phyloP scores from a whole-genome alignment of 192 early-diverging fungal genomes.

The Coemansia sp. region DNA sequence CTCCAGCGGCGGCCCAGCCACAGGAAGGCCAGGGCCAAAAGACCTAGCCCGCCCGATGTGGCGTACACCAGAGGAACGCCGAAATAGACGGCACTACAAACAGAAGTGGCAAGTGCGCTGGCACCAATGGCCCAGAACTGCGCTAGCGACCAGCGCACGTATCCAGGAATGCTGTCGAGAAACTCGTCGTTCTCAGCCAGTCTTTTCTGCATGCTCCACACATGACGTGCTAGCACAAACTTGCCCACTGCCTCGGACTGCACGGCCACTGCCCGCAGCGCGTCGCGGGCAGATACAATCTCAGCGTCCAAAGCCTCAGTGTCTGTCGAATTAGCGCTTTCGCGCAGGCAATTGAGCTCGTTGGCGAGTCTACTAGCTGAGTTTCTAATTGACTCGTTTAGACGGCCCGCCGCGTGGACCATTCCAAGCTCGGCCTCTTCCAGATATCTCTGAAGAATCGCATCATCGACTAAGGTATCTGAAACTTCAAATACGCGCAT shows the following conservation, averaged over 20 bases:
- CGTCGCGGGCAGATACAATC: constrained; percentile 5
- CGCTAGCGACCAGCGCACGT: constrained; percentile 32
- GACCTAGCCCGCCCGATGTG: constrained; percentile 8
- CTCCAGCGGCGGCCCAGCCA: constrained; percentile 39
- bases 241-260: constrained; percentile 22
- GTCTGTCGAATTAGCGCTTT: neutral
- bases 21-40: constrained; percentile 16
- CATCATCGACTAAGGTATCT: constrained; percentile 24
- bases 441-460: constrained; percentile 29
- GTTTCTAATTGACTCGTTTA: constrained; percentile 20
- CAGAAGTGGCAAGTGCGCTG: constrained; percentile 6
- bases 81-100: neutral
- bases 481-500: constrained; percentile 42
- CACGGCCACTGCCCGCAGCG: constrained; percentile 16
- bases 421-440: constrained; percentile 43
- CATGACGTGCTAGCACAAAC: constrained; percentile 23
- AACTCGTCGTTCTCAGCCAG: constrained; percentile 13
- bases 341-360: constrained; percentile 1
- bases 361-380: constrained; percentile 8
- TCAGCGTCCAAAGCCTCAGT: neutral
- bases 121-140: constrained; percentile 41
- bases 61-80: constrained; percentile 14
- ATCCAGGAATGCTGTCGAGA: constrained; percentile 18
- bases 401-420: constrained; percentile 39
- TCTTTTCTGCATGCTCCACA: constrained; percentile 25